Conservation (phyloP, 176 grass and related monocot species). For the Ananas comosus region DNA sequence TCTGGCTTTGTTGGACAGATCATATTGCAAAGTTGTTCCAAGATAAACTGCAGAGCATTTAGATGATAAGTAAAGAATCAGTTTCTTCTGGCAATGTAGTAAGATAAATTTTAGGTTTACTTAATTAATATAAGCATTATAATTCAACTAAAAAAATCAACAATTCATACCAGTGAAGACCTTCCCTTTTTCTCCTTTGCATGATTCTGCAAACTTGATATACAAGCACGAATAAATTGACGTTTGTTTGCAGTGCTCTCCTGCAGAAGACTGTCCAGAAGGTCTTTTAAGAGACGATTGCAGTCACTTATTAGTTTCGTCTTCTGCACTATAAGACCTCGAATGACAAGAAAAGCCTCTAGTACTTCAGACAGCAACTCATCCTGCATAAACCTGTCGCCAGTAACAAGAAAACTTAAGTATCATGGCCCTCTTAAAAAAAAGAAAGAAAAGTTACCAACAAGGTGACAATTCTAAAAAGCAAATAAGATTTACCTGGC, state of each 20-base stretch:
- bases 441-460: background rate
- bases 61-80: constrained; percentile 3
- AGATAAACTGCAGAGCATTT: constrained; percentile 62
- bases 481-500: constrained; percentile 41
- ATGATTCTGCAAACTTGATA: constrained; percentile 88
- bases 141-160: background rate
- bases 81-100: too few species aligned
- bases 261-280: constrained; percentile 80
- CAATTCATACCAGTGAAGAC: constrained; percentile 59
- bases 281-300: constrained; percentile 79
- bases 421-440: background rate
- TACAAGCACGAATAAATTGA: constrained; percentile 93
- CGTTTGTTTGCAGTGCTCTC: constrained; percentile 85
- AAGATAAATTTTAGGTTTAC: too few species aligned
- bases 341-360: constrained; percentile 83
- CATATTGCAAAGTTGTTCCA: constrained; percentile 97
- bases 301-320: constrained; percentile 97
- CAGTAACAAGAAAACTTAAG: constrained; percentile 1
- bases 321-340: constrained; percentile 92
- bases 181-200: constrained; percentile 66
- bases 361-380: constrained; percentile 74
- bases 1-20: constrained; percentile 93
- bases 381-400: constrained; percentile 75
- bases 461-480: background rate
- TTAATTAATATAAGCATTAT: background rate